A percentile compares a stretch with the other conserved stretches of the same genome.
Evolutionary conservation across 2,329 filamentous ascomycete genomes (phyloP).

Genomic region (Albophoma yamanashiensis): DNA sequence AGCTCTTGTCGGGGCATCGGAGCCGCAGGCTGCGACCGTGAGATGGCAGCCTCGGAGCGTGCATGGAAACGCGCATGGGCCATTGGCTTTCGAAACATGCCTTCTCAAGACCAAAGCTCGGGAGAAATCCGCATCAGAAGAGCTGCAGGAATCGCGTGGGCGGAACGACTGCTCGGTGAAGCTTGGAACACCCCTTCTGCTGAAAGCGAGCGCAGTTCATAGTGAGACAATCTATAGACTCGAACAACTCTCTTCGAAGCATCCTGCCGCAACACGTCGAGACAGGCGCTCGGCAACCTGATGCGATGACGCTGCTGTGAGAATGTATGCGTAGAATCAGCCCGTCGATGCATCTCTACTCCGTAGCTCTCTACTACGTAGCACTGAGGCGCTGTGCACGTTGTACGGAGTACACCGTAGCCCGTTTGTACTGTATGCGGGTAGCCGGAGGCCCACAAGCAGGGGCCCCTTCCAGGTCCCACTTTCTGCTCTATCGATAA

Average conservation of each 20-base stretch:
- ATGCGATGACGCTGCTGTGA: neutral
- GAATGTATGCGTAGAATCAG: neutral
- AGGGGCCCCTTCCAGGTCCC: neutral
- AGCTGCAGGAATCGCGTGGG: neutral
- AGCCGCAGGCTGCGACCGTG: neutral
- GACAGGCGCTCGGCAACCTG: neutral
- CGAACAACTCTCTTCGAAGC: neutral
- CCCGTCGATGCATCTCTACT: neutral
- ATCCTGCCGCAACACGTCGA: neutral
- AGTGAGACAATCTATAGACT: no score
- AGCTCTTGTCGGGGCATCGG: neutral
- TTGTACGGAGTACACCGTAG: neutral
- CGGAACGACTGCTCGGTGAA: neutral
- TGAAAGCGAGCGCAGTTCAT: neutral
- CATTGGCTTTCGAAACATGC: neutral
- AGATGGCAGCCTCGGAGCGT: neutral
- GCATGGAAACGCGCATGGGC: neutral
- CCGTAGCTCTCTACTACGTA: no score
- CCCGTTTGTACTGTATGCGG: neutral
- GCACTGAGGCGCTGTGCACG: no score
- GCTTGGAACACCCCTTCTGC: neutral
- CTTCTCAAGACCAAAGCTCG: neutral
- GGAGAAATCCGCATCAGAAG: neutral
- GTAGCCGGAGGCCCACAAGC: neutral
- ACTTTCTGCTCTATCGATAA: conserved; percentile 6